phyloP scores from a whole-genome alignment of 2,329 filamentous ascomycete species.

The Coniella vitis region DNA sequence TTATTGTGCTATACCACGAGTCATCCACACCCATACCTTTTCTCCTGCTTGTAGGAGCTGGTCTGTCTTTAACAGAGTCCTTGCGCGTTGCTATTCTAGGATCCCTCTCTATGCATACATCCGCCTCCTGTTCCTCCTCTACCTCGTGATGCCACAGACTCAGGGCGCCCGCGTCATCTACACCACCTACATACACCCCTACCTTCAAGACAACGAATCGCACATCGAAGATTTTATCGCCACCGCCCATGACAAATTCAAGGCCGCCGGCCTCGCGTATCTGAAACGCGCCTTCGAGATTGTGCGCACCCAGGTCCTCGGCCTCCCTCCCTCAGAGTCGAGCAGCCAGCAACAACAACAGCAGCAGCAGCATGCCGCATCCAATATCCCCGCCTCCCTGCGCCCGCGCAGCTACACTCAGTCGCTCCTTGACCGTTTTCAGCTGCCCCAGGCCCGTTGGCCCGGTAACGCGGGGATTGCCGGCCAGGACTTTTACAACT shows the following conservation, averaged over 20 bases:
- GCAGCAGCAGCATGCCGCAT: slow-evolving; percentile 21
- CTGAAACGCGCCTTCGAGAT: slow-evolving; percentile 64
- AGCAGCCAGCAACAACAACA: slow-evolving; percentile 23
- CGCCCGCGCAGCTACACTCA: slow-evolving; percentile 61
- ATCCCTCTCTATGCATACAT: slow-evolving; percentile 92
- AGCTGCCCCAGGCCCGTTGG: slow-evolving; percentile 64
- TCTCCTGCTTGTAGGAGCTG: too few species aligned
- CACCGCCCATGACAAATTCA: slow-evolving; percentile 69
- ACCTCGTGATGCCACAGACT: slow-evolving; percentile 95
- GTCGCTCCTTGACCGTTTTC: slow-evolving; percentile 77
- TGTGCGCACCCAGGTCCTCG: slow-evolving; percentile 71
- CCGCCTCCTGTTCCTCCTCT: slow-evolving; percentile 79
- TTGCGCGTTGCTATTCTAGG: slow-evolving; percentile 35
- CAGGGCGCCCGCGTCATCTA: slow-evolving; percentile 87
- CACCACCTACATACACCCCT: slow-evolving; percentile 78
- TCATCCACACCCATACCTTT: too few species aligned
- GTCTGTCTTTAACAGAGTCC: not conserved
- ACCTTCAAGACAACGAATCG: slow-evolving; percentile 76
- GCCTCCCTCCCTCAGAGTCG: slow-evolving; percentile 51
- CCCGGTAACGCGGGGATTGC: slow-evolving; percentile 20
- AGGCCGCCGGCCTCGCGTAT: slow-evolving; percentile 69
- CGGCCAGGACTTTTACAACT: slow-evolving; percentile 61
- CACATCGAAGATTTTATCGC: slow-evolving; percentile 89
- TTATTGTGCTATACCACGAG: too few species aligned
- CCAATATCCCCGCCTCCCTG: slow-evolving; percentile 30